phyloP scores from a whole-genome alignment of 345 rosid species.

The Theobroma cacao region DNA sequence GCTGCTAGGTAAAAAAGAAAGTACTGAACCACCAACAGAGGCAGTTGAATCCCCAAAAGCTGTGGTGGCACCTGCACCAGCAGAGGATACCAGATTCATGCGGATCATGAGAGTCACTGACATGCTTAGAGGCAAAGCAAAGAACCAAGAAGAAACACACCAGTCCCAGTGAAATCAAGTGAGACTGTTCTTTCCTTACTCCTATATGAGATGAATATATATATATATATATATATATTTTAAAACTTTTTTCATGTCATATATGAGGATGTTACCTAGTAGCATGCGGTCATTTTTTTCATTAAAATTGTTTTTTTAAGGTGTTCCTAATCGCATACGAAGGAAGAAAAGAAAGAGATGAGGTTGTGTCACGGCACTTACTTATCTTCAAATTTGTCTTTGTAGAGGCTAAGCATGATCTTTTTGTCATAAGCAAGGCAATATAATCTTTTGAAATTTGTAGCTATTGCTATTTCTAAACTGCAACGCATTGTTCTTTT shows the following conservation, averaged over 20 bases:
- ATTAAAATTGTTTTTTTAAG: neutral
- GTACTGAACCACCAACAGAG: constrained; percentile 29
- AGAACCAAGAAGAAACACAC: constrained; percentile 54
- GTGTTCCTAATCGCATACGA: neutral
- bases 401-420: neutral
- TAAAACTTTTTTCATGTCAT: neutral
- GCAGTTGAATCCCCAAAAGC: constrained; percentile 54
- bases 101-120: constrained; percentile 93
- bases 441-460: too few relatives aligned
- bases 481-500: neutral
- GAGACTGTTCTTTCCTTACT: neutral
- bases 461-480: neutral
- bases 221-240: neutral
- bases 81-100: constrained; percentile 86
- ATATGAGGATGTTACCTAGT: neutral
- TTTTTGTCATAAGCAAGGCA: neutral
- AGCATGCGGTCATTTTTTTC: neutral
- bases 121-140: constrained; percentile 76
- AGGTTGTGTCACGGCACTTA: neutral
- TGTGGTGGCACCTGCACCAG: constrained; percentile 26
- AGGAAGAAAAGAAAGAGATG: neutral
- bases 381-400: neutral
- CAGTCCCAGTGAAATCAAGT: constrained; percentile 26
- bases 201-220: neutral
- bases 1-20: constrained; percentile 76